Percentiles rank a stretch among this genome's conserved stretches.
phyloP scores from a whole-genome alignment of 805 yeast species.

The Kluyveromyces wickerhamii region DNA sequence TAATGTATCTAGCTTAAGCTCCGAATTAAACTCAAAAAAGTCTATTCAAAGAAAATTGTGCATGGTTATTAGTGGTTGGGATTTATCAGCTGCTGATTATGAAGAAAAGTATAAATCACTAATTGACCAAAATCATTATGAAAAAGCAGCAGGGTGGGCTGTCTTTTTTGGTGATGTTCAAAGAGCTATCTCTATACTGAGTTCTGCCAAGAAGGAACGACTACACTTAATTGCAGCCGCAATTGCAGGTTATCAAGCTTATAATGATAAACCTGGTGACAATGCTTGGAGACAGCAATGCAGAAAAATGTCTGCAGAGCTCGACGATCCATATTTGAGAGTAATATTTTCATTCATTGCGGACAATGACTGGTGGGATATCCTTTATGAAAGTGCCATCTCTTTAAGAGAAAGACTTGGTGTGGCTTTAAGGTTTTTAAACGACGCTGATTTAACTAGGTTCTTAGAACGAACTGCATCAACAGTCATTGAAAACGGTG shows the following conservation, averaged over 20 bases:
- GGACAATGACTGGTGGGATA: conserved; percentile 95
- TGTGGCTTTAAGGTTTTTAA: conserved; percentile 77
- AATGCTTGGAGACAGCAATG: conserved; percentile 93
- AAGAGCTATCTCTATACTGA: conserved; percentile 71
- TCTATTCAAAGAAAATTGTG: conserved; percentile 70
- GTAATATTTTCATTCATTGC: conserved; percentile 92
- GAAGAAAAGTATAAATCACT: conserved; percentile 58
- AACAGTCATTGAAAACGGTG: conserved; percentile 68
- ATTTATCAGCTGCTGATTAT: conserved; percentile 64
- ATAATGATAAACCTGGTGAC: conserved; percentile 37
- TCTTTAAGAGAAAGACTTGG: conserved; percentile 87
- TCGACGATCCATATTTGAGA: conserved; percentile 81
- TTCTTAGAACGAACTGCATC: conserved; percentile 66
- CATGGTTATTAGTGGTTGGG: conserved; percentile 85
- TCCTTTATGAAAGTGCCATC: conserved; percentile 78
- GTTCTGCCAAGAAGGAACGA: conserved; percentile 62
- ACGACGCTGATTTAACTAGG: conserved; percentile 67
- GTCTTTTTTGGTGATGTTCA: conserved; percentile 85
- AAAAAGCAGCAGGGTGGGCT: conserved; percentile 97
- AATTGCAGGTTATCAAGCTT: conserved; percentile 70
- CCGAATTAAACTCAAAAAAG: conserved; percentile 24
- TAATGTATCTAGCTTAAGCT: conserved; percentile 13
- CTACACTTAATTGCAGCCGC: conserved; percentile 84
- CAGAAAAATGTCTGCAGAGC: conserved; percentile 75
- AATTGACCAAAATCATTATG: conserved; percentile 51